phyloP scores from a whole-genome alignment of 2,329 filamentous ascomycete genomes.

The Epichloe baconii region DNA sequence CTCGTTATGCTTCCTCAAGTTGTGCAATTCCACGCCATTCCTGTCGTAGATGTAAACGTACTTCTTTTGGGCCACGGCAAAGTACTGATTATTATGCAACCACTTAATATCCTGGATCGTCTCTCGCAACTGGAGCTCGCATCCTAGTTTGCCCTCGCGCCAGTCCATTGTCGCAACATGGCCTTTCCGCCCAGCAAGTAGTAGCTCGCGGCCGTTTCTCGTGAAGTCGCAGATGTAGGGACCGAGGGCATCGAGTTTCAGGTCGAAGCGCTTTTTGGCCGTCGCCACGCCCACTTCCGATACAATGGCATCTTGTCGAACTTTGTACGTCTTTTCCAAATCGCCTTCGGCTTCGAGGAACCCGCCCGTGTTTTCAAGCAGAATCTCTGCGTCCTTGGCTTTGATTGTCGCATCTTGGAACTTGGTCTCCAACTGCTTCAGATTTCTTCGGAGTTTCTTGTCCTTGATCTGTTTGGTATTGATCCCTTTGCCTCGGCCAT shows the following conservation, averaged over 20 bases:
- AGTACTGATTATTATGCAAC: slow-evolving; percentile 89
- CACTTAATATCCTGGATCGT: slow-evolving; percentile 81
- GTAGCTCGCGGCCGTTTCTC: slow-evolving; percentile 71
- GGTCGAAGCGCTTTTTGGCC: slow-evolving; percentile 84
- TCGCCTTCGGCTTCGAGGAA: slow-evolving; percentile 82
- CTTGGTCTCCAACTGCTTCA: slow-evolving; percentile 68
- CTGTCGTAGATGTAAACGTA: slow-evolving; percentile 94
- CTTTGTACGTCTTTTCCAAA: slow-evolving; percentile 83
- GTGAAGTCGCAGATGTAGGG: slow-evolving; percentile 87
- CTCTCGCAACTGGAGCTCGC: slow-evolving; percentile 82
- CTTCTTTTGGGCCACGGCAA: slow-evolving; percentile 93
- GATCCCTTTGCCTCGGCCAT: slow-evolving; percentile 73
- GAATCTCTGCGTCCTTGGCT: slow-evolving; percentile 89
- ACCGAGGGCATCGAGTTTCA: slow-evolving; percentile 70
- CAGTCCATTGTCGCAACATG: slow-evolving; percentile 97
- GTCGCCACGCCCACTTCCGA: slow-evolving; percentile 65
- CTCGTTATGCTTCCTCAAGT: slow-evolving; percentile 79
- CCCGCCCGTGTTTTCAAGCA: slow-evolving; percentile 74
- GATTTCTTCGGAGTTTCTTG: slow-evolving; percentile 75
- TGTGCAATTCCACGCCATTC: slow-evolving; percentile 83
- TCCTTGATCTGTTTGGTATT: slow-evolving; percentile 64
- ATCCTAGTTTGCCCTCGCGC: slow-evolving; percentile 80
- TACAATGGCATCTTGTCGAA: slow-evolving; percentile 76
- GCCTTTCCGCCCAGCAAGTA: slow-evolving; percentile 81
- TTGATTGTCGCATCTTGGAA: slow-evolving; percentile 69